Conservation (phyloP, 1,284 basidiomycete species). For the Sanghuangporus weigelae region DNA sequence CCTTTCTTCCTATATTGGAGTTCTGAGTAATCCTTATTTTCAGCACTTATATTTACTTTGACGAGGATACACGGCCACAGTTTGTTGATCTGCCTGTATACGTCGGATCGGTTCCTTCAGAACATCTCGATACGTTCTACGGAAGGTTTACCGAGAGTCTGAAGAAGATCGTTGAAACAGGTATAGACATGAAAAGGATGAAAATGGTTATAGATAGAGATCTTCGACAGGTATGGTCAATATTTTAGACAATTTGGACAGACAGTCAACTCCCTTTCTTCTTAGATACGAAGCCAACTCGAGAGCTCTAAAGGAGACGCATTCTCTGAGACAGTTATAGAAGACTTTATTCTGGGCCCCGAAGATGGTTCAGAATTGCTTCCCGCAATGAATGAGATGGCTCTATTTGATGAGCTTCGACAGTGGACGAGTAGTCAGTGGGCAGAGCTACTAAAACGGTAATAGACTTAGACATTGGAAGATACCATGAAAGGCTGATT, state of each 20-base stretch:
- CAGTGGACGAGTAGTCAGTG: slow-evolving; percentile 78
- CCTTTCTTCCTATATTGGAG: slow-evolving; percentile 2
- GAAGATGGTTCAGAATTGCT: slow-evolving; percentile 79
- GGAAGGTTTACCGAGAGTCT: slow-evolving; percentile 69
- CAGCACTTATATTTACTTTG: slow-evolving; percentile 84
- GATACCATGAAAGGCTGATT: neutral
- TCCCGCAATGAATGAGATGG: slow-evolving; percentile 75
- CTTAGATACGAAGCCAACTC: slow-evolving; percentile 65
- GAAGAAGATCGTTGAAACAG: slow-evolving; percentile 65
- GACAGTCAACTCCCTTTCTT: slow-evolving; percentile 4
- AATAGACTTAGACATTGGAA: slow-evolving; percentile 8
- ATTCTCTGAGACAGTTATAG: slow-evolving; percentile 70
- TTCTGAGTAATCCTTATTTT: slow-evolving; percentile 22
- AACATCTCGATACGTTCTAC: slow-evolving; percentile 72
- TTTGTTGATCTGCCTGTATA: slow-evolving; percentile 73
- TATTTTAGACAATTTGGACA: neutral
- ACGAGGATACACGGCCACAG: slow-evolving; percentile 73
- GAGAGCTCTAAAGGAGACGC: slow-evolving; percentile 75
- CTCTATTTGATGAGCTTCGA: slow-evolving; percentile 62
- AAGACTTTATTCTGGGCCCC: slow-evolving; percentile 86
- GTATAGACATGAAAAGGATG: slow-evolving; percentile 93
- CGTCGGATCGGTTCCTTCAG: slow-evolving; percentile 81
- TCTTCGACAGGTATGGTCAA: slow-evolving; percentile 65
- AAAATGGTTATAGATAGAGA: slow-evolving; percentile 82
- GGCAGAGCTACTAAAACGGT: slow-evolving; percentile 79